phyloP scores from a whole-genome alignment of 257 asterid genomes.

The Nicotiana otophora region DNA sequence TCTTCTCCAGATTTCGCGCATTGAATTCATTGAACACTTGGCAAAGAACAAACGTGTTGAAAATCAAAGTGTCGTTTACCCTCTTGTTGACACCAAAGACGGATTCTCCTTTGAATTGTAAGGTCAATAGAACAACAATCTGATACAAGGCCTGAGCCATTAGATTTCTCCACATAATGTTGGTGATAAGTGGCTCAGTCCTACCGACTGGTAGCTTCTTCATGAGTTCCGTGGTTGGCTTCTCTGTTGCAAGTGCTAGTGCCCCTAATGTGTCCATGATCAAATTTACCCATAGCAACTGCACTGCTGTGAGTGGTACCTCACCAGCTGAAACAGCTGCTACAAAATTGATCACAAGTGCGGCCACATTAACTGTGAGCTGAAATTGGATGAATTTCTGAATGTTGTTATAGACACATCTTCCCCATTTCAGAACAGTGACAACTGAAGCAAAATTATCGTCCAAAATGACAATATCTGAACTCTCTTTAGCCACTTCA shows the following conservation, averaged over 20 bases:
- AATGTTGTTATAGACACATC: conserved; percentile 56
- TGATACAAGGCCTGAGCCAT: conserved; percentile 40
- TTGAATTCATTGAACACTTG: conserved; percentile 34
- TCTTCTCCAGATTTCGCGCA: conserved; percentile 23
- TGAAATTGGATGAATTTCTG: conserved; percentile 71
- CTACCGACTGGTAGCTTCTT: conserved; percentile 40
- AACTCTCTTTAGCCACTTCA: conserved; percentile 63
- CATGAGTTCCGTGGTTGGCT: conserved; percentile 39
- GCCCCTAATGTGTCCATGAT: conserved; percentile 51
- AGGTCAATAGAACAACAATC: conserved; percentile 24
- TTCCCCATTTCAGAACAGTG: conserved; percentile 46
- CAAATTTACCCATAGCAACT: conserved; percentile 44
- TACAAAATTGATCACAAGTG: conserved; percentile 46
- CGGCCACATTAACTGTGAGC: conserved; percentile 52
- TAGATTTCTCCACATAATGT: conserved; percentile 48
- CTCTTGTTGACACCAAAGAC: conserved; percentile 21
- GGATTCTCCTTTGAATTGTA: conserved; percentile 36
- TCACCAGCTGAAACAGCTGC: conserved; percentile 60
- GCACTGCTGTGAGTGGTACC: conserved; percentile 65
- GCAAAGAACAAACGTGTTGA: conserved; percentile 28
- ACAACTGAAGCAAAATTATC: conserved; percentile 56
- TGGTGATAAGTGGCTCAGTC: conserved; percentile 36
- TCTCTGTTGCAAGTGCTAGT: conserved; percentile 44
- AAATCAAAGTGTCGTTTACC: conserved; percentile 28
- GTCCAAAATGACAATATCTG: conserved; percentile 69